phyloP scores from a whole-genome alignment of 805 yeast genomes.

The Saccharomycopsis sp. region DNA sequence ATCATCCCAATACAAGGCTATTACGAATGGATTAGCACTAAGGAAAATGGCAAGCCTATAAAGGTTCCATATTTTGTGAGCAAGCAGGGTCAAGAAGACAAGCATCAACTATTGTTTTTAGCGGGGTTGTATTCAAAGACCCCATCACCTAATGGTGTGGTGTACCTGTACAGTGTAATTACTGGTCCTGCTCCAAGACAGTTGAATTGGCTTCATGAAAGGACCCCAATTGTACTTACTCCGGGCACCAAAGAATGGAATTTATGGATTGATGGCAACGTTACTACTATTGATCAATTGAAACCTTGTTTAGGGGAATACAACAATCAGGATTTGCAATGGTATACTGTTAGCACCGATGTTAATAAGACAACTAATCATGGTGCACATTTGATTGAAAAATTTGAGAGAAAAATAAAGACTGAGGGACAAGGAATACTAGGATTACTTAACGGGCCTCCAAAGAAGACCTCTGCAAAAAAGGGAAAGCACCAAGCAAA shows the following conservation, averaged over 20 bases:
- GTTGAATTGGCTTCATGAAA: slow-evolving; percentile 59
- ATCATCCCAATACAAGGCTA: slow-evolving; percentile 78
- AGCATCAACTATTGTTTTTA: slow-evolving; percentile 46
- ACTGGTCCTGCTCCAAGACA: slow-evolving; percentile 65
- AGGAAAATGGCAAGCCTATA: slow-evolving; percentile 27
- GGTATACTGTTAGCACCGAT: slow-evolving; percentile 49
- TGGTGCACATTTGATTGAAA: slow-evolving; percentile 29
- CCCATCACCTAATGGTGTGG: slow-evolving; percentile 19
- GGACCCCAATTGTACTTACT: slow-evolving; percentile 70
- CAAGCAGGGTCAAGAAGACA: slow-evolving; percentile 42
- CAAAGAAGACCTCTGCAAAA: too few species aligned
- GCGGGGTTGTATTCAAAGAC: slow-evolving; percentile 47
- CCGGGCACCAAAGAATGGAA: slow-evolving; percentile 55
- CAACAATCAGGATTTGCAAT: slow-evolving; percentile 34
- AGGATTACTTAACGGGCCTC: too few species aligned
- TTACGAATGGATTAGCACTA: slow-evolving; percentile 62
- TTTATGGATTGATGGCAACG: slow-evolving; percentile 42
- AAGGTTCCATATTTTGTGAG: slow-evolving; percentile 63
- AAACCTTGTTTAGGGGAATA: slow-evolving; percentile 37
- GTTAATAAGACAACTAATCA: slow-evolving; percentile 59
- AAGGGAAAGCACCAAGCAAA: too few species aligned
- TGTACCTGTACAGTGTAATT: slow-evolving; percentile 56
- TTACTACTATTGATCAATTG: slow-evolving; percentile 13
- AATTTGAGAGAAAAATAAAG: slow-evolving; percentile 16
- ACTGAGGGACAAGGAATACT: too few species aligned